Percentiles rank a stretch among this genome's conserved stretches.
Evolutionary conservation across 257 asterid species (phyloP).

Genomic region (Nicotiana paniculata): DNA sequence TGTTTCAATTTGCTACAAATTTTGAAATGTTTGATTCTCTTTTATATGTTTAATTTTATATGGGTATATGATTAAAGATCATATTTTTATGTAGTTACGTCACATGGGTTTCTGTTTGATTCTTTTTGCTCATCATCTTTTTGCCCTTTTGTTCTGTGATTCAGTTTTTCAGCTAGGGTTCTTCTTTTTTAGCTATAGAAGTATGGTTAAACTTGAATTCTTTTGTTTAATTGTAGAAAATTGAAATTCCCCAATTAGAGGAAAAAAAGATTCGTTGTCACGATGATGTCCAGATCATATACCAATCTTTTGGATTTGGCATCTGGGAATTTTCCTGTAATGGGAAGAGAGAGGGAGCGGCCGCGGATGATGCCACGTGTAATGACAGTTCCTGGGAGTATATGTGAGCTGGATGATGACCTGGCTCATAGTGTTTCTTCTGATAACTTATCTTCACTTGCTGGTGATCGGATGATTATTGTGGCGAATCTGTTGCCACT

Average conservation of each 20-base stretch:
- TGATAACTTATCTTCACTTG: constrained; percentile 66
- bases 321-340: constrained; percentile 69
- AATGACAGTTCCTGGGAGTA: constrained; percentile 85
- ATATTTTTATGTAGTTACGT: constrained; percentile 12
- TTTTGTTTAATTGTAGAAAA: constrained; percentile 33
- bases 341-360: constrained; percentile 67
- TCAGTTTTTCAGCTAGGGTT: constrained; percentile 7
- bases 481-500: constrained; percentile 73
- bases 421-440: constrained; percentile 65
- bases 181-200: constrained; percentile 6
- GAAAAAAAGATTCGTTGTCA: constrained; percentile 25
- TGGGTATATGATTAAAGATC: constrained; percentile 10
- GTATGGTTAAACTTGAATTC: constrained; percentile 1
- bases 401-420: constrained; percentile 73
- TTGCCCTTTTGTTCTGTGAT: background rate
- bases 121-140: constrained; percentile 8
- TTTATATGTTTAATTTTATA: background rate
- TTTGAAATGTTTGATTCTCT: constrained; percentile 7
- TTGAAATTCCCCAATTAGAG: constrained; percentile 17
- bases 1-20: no score
- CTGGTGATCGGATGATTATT: constrained; percentile 71
- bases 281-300: constrained; percentile 86
- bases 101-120: constrained; percentile 28
- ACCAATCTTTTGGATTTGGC: constrained; percentile 84
- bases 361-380: constrained; percentile 63